These are phyloP conservation scores for Penicillium cosmopolitanum DNA, from an alignment of 495 filamentous ascomycete genomes.

Conservation along the genomic window DNA sequence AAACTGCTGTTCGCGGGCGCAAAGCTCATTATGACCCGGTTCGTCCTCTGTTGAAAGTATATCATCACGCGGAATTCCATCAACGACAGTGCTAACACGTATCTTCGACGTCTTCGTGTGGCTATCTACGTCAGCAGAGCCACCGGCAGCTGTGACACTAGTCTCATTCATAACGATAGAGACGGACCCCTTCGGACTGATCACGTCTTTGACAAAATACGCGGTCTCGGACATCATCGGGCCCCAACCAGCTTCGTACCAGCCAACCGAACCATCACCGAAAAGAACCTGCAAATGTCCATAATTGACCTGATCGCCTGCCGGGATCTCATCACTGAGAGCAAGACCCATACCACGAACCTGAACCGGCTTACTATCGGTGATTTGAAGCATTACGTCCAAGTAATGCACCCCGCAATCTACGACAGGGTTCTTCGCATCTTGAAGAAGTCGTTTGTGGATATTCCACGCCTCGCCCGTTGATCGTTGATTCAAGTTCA, in stretches of 20 bases:
- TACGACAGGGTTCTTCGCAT: slow-evolving; percentile 18
- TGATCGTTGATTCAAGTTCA: slow-evolving; percentile 22
- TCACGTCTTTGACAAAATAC: slow-evolving; percentile 24
- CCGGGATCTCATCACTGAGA: slow-evolving; percentile 17
- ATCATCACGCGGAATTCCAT: slow-evolving; percentile 13
- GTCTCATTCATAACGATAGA: slow-evolving; percentile 20
- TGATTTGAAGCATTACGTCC: slow-evolving; percentile 23
- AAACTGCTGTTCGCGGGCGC: slow-evolving; percentile 21
- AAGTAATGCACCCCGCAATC: slow-evolving; percentile 23
- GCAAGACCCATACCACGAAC: slow-evolving; percentile 21
- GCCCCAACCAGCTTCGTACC: slow-evolving; percentile 23
- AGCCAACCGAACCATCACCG: slow-evolving; percentile 20
- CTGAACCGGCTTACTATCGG: slow-evolving; percentile 21
- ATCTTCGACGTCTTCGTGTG: slow-evolving; percentile 18
- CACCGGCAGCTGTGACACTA: background rate
- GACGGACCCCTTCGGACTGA: slow-evolving; percentile 17
- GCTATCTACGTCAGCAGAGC: slow-evolving; percentile 16
- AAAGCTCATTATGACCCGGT: slow-evolving; percentile 18
- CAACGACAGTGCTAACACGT: slow-evolving; percentile 13
- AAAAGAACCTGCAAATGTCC: slow-evolving; percentile 22
- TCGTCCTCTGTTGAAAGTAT: slow-evolving; percentile 20
- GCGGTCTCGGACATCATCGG: slow-evolving; percentile 24
- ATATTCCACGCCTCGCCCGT: slow-evolving; percentile 19
- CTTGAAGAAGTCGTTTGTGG: slow-evolving; percentile 17
- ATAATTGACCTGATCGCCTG: slow-evolving; percentile 22